Base-by-base conservation (phyloP, 140 eudicot species). In the Ambrosia hybrid region DNA sequence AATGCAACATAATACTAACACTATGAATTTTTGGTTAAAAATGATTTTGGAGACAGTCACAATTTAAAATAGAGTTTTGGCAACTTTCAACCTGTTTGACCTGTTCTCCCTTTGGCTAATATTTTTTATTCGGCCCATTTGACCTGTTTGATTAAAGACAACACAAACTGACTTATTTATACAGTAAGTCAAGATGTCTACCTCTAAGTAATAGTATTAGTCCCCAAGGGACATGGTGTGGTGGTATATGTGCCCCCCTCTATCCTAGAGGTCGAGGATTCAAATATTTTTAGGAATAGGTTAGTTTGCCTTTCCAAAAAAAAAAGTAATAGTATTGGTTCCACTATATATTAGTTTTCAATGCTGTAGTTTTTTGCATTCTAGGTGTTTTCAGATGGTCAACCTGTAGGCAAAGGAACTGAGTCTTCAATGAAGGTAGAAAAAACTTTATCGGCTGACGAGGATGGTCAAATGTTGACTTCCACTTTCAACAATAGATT, bases 341-440 rank as follows among this genome's bases (percentile, higher is more conserved):
- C 41, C 66, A 14, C 71, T 52, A 30, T 67, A 57, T 36, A 64
- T 51, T 71, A 30, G 82, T 57, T 34, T 72, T 26, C 62, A 63
- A 52, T 76, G 73, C 72, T 64, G 56, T 13, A 0, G 55, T 73
- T 48, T 55, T 71, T 72, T 75, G 75, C 66, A 79, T 76, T 81
- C 69, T 72, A 83, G 91, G 87, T 79, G 65, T 56, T 79, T 77
- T 77, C 96, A 68, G 80, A 83, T 66, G 75, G 59, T 76, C 76
- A 82, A 70, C 74, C 78, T 57, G 74, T 70, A 73, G 59, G 77
- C 14, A 59, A 76, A 67, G 76, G 45, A 45, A 72, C 41, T 65
- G 80, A 74, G 34, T 55, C 88, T 61, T 77, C 69, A 43, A 10
- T 76, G 70, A 51, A 57, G 21, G 74, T 64, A 71, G 89, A 87